Conservation (phyloP, 1,284 basidiomycete species). For the Taiwanofungus camphoratus region DNA sequence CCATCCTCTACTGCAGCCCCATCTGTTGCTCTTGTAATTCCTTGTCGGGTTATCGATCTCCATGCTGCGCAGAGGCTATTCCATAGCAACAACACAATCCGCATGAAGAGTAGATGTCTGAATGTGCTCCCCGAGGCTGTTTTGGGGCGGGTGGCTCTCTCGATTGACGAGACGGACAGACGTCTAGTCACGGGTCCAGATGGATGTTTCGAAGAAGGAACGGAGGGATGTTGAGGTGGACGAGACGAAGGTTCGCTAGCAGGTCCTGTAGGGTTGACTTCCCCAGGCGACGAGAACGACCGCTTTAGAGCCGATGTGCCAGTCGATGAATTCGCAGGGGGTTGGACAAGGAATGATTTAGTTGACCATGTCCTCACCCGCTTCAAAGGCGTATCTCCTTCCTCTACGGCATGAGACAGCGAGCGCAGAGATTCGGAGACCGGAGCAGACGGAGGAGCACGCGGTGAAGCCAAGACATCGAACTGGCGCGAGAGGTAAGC, state of each 20-base stretch:
- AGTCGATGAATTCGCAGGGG: slow-evolving; percentile 16
- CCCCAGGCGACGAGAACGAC: slow-evolving; percentile 45
- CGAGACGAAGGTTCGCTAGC: slow-evolving; percentile 13
- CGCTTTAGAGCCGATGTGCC: slow-evolving; percentile 32
- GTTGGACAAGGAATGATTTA: slow-evolving; percentile 43
- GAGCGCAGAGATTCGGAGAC: slow-evolving; percentile 27
- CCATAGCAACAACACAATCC: slow-evolving; percentile 47
- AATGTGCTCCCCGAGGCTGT: slow-evolving; percentile 27
- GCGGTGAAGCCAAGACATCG: slow-evolving; percentile 29
- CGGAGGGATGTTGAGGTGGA: slow-evolving; percentile 20
- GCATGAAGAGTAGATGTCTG: slow-evolving; percentile 46
- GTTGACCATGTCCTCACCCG: slow-evolving; percentile 56
- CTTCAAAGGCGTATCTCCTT: slow-evolving; percentile 32
- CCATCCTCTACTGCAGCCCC: slow-evolving; percentile 23
- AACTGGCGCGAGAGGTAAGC: slow-evolving; percentile 31
- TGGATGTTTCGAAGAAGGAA: slow-evolving; percentile 17
- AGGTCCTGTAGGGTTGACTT: slow-evolving; percentile 22
- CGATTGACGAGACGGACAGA: slow-evolving; percentile 20
- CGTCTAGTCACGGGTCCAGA: slow-evolving; percentile 21
- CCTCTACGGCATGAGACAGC: slow-evolving; percentile 16
- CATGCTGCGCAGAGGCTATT: slow-evolving; percentile 44
- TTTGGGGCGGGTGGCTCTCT: slow-evolving; percentile 21
- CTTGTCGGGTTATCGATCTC: slow-evolving; percentile 32
- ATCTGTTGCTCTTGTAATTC: slow-evolving; percentile 9
- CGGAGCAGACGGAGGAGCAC: slow-evolving; percentile 45